Evolutionary conservation across 108 stramenopile genomes (phyloP).

Genomic region (Conticribra weissflogii): DNA sequence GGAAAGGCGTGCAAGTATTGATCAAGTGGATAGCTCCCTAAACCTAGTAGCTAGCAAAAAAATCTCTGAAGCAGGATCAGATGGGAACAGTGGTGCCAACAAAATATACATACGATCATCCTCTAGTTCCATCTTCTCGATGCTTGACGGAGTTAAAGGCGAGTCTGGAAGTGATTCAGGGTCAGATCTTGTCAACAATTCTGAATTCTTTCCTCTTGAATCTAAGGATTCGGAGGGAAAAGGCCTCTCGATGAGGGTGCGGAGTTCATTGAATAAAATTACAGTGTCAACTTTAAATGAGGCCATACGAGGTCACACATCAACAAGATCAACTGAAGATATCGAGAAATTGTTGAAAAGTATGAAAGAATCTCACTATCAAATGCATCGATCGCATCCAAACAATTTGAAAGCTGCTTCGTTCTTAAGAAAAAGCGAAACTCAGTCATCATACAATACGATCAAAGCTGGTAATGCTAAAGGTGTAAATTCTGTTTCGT

Average conservation of each 20-base stretch:
- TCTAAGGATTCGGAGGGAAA: too few species aligned
- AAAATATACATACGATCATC: not conserved
- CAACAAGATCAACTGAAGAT: not conserved
- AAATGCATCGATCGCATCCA: constrained; percentile 14
- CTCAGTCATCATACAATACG: too few species aligned
- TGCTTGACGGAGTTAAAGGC: too few species aligned
- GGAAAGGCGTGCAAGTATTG: too few species aligned
- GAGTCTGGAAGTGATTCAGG: not conserved
- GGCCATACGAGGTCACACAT: constrained; percentile 4
- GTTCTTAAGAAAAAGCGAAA: too few species aligned
- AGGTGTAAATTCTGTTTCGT: too few species aligned
- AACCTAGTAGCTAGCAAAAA: too few species aligned
- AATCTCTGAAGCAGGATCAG: too few species aligned
- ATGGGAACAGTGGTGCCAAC: too few species aligned
- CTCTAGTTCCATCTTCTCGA: not conserved
- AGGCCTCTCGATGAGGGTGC: not conserved
- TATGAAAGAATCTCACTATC: constrained; percentile 21
- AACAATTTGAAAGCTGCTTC: not conserved
- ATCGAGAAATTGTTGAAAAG: constrained; percentile 10
- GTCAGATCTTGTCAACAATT: not conserved
- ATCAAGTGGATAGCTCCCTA: too few species aligned
- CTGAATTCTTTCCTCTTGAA: too few species aligned
- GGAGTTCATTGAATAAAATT: not conserved
- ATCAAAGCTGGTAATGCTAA: too few species aligned
- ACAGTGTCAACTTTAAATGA: constrained; percentile 10